Evolutionary conservation across 768 basidiomycete species (phyloP).

Genomic region (Russula sp.): DNA sequence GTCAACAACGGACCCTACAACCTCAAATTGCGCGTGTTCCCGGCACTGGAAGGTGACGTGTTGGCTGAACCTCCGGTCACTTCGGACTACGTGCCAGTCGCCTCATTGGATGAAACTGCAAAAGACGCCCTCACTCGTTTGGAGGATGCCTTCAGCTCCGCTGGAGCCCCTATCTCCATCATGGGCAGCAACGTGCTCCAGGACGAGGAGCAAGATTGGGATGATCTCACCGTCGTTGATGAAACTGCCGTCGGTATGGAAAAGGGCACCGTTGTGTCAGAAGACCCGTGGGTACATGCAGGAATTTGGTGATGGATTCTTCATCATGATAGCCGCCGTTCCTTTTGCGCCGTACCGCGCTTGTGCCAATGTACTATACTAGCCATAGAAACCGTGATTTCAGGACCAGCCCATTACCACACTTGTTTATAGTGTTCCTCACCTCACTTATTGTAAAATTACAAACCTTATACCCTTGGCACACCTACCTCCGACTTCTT

Average conservation of each 20-base stretch:
- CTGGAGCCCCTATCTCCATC: constrained; percentile 16
- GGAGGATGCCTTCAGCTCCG: constrained; percentile 15
- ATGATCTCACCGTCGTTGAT: constrained; percentile 17
- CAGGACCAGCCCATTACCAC: neutral
- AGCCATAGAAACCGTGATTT: neutral
- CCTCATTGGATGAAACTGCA: constrained; percentile 4
- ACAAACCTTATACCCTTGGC: constrained; percentile 6
- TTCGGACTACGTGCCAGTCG: constrained; percentile 2
- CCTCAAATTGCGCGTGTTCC: constrained; percentile 17
- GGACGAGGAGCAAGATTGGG: constrained; percentile 18
- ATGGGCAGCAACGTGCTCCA: constrained; percentile 1
- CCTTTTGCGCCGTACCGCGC: neutral
- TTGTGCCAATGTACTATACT: neutral
- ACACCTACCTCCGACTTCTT: neutral
- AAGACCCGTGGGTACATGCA: constrained; percentile 5
- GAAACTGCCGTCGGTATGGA: constrained; percentile 5
- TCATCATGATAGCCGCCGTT: neutral
- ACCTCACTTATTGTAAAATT: neutral
- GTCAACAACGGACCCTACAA: constrained; percentile 16
- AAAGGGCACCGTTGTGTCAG: neutral
- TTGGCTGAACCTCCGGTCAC: constrained; percentile 8
- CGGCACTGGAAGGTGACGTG: constrained; percentile 14
- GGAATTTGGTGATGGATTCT: constrained; percentile 8
- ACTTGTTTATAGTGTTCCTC: neutral
- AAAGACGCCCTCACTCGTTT: constrained; percentile 16